Percentiles rank a stretch among this genome's conserved stretches.
These are phyloP conservation scores for Juncus inflexus DNA, from an alignment of 176 grass and related monocot species.

Conservation along the genomic window DNA sequence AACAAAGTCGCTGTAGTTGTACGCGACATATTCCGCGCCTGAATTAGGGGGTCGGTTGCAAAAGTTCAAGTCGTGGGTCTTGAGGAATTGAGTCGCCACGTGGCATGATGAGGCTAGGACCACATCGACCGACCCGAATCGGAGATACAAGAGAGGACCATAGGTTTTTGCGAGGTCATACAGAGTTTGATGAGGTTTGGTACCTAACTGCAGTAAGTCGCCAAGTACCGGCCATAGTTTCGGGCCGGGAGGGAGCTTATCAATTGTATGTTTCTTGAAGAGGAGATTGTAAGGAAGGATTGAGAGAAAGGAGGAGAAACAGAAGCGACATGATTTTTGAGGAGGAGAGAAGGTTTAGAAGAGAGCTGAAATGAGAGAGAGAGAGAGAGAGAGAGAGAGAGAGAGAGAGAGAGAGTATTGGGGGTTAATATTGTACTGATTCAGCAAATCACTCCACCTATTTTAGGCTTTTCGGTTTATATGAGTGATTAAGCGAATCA, in stretches of 20 bases:
- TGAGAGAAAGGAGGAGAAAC: conserved; percentile 15
- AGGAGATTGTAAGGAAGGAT: conserved; percentile 19
- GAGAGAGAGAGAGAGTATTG: no score
- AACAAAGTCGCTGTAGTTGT: conserved; percentile 80
- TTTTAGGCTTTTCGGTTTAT: no score
- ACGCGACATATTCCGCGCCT: conserved; percentile 60
- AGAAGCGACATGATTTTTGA: conserved; percentile 18
- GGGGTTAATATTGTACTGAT: no score
- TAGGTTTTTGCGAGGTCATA: conserved; percentile 41
- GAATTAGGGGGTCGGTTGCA: conserved; percentile 55
- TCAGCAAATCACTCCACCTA: no score
- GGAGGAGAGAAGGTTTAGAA: background rate
- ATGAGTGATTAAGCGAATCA: no score
- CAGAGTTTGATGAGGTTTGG: conserved; percentile 59
- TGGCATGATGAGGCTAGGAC: conserved; percentile 46
- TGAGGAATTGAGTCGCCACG: conserved; percentile 52
- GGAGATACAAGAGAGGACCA: conserved; percentile 54
- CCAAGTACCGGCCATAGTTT: conserved; percentile 68
- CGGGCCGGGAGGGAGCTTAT: conserved; percentile 45
- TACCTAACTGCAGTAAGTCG: conserved; percentile 62
- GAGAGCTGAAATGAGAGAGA: background rate
- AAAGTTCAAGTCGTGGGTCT: conserved; percentile 58
- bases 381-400: no score
- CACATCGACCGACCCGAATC: conserved; percentile 46
- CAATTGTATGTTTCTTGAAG: conserved; percentile 16